Base-by-base conservation (phyloP, 1,284 basidiomycete genomes). In the Trametes sp. region DNA sequence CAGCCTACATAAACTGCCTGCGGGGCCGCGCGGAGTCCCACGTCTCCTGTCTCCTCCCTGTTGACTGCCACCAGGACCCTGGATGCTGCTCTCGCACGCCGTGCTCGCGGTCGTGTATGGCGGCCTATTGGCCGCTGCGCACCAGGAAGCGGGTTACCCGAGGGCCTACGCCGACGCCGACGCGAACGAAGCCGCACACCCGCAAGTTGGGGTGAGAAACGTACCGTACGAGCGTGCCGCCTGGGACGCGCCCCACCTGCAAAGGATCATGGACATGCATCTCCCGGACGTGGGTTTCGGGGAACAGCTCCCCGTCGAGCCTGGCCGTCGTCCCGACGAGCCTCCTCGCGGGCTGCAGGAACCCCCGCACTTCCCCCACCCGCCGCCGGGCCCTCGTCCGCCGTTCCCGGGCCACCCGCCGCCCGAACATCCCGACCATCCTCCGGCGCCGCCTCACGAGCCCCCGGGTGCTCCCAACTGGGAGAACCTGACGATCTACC, bases 401-500 rank as follows among this genome's bases (percentile, higher is more conserved):
- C 62, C 59, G 28, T 38, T 49, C 45, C 51, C 57, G 14, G 57
- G 58, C 9, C 66, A 59, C 48, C 58, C 69, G 23, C 57, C 62
- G 10, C 62, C 60, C 19, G 59, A 48, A 1, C 49, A 38, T 19
- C 62, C 50, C 4, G 33, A 38, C 50, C 50, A 23, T 52, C 50
- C 67, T 52, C 67, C 66, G 29, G 62, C 53, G 9, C 56, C 56
- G 14, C 46, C 60, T n/a, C 28, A 26, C 24, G 28, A 44, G 10
- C 13, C 24, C 38, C 16, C 14, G 38, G 4, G 38, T 16, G 16
- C 28, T 29, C 5, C 67, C n/a, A 59, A 67, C 23, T 54, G 56
- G 6, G 54, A 61, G 33, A 72, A 74, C 21, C 72, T 69, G 65
- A 82, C 82, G 0, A 78, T 84, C 49, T 84, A 82, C 61, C 74